A percentile compares a stretch with the other conserved stretches of the same genome.
These are phyloP conservation scores for Thermothelomyces thermophilus DNA, from an alignment of 2,329 filamentous ascomycete species.

Conservation along the genomic window DNA sequence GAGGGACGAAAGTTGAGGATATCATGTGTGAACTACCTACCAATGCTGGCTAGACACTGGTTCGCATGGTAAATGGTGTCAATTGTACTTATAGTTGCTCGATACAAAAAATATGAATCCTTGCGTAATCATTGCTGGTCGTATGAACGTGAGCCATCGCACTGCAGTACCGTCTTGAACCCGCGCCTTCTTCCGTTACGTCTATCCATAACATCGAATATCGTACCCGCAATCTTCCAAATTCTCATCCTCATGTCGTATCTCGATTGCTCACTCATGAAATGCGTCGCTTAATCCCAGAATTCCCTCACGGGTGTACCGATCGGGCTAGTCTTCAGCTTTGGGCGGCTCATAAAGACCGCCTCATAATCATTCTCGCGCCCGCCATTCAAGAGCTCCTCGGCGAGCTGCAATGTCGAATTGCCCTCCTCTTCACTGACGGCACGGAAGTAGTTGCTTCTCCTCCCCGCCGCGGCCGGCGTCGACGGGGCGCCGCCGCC, in stretches of 20 bases:
- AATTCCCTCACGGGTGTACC: constrained; percentile 38
- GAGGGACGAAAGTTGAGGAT: not conserved
- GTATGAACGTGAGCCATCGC: not conserved
- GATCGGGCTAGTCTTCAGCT: constrained; percentile 68
- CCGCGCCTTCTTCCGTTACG: no score
- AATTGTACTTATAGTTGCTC: constrained; percentile 4
- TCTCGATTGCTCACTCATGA: not conserved
- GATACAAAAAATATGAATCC: not conserved
- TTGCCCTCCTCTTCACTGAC: constrained; percentile 40
- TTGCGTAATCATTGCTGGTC: not conserved
- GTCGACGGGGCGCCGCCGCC: constrained; percentile 1
- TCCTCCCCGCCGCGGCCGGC: constrained; percentile 24
- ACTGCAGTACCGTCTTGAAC: not conserved
- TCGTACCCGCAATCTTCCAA: not conserved
- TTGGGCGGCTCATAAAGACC: constrained; percentile 79
- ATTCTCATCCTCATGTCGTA: not conserved
- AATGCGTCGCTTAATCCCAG: constrained; percentile 6
- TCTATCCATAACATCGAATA: not conserved
- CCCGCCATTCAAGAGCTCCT: constrained; percentile 57
- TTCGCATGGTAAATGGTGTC: constrained; percentile 6
- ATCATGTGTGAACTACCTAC: not conserved
- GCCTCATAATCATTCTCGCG: constrained; percentile 68
- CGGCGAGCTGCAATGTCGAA: constrained; percentile 47
- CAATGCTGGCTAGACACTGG: constrained; percentile 1
- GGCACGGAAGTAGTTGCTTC: constrained; percentile 42